Percentiles rank a stretch among this genome's conserved stretches.
These are phyloP conservation scores for Orychophragmus violaceus DNA, from an alignment of 345 rosid species.

Conservation along the genomic window DNA sequence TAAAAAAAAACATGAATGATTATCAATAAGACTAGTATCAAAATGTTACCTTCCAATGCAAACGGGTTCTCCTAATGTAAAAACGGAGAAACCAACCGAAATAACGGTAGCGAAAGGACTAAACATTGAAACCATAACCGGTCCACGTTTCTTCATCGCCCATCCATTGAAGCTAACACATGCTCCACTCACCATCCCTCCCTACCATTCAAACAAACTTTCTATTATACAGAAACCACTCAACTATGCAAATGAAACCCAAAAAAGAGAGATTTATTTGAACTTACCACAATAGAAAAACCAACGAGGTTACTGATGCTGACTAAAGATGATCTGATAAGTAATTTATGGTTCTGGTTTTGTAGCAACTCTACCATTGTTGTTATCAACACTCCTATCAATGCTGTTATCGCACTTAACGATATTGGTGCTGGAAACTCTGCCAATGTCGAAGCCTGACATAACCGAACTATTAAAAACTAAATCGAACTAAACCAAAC, in stretches of 20 bases:
- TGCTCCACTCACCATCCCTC: conserved; percentile 59
- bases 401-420: conserved; percentile 59
- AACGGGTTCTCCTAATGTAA: conserved; percentile 56
- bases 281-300: conserved; percentile 54
- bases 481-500: background rate
- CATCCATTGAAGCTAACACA: conserved; percentile 84
- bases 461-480: background rate
- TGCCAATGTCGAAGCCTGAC: conserved; percentile 58
- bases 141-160: conserved; percentile 93
- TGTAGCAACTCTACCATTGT: conserved; percentile 39
- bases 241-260: background rate
- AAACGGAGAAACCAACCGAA: conserved; percentile 51
- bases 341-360: conserved; percentile 28
- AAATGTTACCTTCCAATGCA: conserved; percentile 66
- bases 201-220: conserved; percentile 24
- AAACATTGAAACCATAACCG: conserved; percentile 81
- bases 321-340: conserved; percentile 38
- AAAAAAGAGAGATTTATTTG: background rate
- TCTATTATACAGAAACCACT: background rate
- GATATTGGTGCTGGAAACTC: conserved; percentile 94
- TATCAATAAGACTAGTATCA: background rate
- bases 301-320: conserved; percentile 35
- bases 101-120: conserved; percentile 67
- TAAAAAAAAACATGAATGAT: background rate
- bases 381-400: conserved; percentile 64